Percentiles rank a stretch among this genome's conserved stretches.
Conservation (phyloP, 2,329 filamentous ascomycete species). For the Lecanicillium sp. region DNA sequence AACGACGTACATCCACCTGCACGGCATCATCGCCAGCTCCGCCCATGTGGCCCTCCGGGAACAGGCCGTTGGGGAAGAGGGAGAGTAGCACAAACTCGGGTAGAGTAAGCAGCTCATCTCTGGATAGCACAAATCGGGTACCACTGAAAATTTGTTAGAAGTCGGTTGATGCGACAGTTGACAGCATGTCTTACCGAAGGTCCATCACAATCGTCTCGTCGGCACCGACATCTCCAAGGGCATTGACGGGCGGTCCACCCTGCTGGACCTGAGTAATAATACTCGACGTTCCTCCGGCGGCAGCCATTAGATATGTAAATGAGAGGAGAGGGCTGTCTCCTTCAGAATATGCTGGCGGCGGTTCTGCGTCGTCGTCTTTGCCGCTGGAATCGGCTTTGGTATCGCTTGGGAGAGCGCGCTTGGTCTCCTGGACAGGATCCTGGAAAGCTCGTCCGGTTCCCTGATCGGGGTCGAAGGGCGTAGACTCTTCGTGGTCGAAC, state of each 20-base stretch:
- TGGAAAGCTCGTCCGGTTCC: slow-evolving; percentile 35
- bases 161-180: neutral
- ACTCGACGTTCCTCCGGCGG: slow-evolving; percentile 92
- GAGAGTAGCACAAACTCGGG: slow-evolving; percentile 96
- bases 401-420: slow-evolving; percentile 76
- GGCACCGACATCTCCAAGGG: slow-evolving; percentile 78
- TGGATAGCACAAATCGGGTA: slow-evolving; percentile 85
- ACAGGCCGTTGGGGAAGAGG: slow-evolving; percentile 96
- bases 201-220: slow-evolving; percentile 96
- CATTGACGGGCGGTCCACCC: slow-evolving; percentile 81
- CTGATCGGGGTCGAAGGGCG: slow-evolving; percentile 32
- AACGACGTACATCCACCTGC: slow-evolving; percentile 84
- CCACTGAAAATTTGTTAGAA: slow-evolving; percentile 53
- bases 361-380: slow-evolving; percentile 80
- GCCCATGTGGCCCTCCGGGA: slow-evolving; percentile 93
- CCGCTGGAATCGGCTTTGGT: slow-evolving; percentile 68
- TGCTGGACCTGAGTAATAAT: slow-evolving; percentile 99
- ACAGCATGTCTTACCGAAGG: slow-evolving; percentile 61
- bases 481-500: slow-evolving; percentile 29
- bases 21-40: slow-evolving; percentile 92
- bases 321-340: slow-evolving; percentile 85
- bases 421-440: slow-evolving; percentile 64
- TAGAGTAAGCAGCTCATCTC: slow-evolving; percentile 90
- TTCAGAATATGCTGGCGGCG: slow-evolving; percentile 93
- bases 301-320: slow-evolving; percentile 96